phyloP scores from a whole-genome alignment of 1,284 basidiomycete species.

The Tilletia walkeri region DNA sequence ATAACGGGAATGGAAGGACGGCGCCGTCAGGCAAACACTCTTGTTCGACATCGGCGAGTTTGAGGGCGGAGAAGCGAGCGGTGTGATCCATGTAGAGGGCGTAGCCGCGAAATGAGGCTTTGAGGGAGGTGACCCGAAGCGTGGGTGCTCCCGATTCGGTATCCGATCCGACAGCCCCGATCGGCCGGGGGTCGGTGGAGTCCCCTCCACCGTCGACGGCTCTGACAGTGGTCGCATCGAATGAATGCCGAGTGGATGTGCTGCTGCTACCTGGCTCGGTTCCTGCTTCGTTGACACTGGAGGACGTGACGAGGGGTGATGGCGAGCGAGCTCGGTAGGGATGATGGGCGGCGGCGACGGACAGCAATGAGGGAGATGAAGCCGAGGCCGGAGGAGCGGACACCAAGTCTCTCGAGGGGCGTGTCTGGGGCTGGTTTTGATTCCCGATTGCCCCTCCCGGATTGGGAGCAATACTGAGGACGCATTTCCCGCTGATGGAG shows the following conservation, averaged over 20 bases:
- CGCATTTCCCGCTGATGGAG: slow-evolving; percentile 23
- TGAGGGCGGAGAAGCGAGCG: slow-evolving; percentile 46
- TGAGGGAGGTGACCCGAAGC: slow-evolving; percentile 31
- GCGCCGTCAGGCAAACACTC: slow-evolving; percentile 36
- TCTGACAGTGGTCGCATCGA: no score
- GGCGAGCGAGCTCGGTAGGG: neutral
- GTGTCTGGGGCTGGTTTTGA: no score
- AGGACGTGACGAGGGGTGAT: neutral
- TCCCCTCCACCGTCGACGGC: no score
- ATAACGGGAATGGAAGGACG: slow-evolving; percentile 20
- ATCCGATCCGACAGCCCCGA: no score
- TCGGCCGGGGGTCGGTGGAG: no score
- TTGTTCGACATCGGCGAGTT: slow-evolving; percentile 38
- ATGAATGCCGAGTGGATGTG: no score
- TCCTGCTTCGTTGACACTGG: no score
- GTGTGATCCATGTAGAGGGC: slow-evolving; percentile 50
- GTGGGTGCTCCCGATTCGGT: neutral
- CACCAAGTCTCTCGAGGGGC: no score
- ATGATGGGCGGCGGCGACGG: neutral
- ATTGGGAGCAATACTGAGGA: slow-evolving; percentile 13
- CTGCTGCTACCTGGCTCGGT: no score
- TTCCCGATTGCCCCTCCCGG: neutral
- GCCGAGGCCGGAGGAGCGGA: neutral
- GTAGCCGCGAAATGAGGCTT: slow-evolving; percentile 44
- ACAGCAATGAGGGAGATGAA: neutral